Evolutionary conservation across 805 yeast species (phyloP).

Genomic region (Candida adriatica): DNA sequence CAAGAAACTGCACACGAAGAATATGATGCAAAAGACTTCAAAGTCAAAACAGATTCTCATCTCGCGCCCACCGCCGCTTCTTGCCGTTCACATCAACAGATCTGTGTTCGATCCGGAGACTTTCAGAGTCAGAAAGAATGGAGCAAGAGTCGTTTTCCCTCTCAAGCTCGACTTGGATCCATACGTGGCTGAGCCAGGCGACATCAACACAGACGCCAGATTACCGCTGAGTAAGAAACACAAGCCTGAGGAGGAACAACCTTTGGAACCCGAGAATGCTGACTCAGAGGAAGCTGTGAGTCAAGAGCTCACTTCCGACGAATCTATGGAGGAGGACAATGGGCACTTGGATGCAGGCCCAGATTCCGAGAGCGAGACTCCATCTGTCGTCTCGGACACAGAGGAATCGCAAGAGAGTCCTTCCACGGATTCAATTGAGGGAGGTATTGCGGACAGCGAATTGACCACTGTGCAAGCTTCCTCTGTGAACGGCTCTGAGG

Average conservation of each 20-base stretch:
- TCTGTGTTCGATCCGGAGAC: slow-evolving; percentile 88
- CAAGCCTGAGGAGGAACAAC: slow-evolving; percentile 12
- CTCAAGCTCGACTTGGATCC: slow-evolving; percentile 56
- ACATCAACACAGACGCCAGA: slow-evolving; percentile 76
- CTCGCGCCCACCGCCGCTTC: slow-evolving; percentile 74
- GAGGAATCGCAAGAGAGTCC: no score
- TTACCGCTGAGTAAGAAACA: slow-evolving; percentile 54
- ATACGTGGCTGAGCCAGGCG: slow-evolving; percentile 62
- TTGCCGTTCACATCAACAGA: slow-evolving; percentile 84
- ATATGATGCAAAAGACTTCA: slow-evolving; percentile 64
- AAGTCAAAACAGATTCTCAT: slow-evolving; percentile 81
- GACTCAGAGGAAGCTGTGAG: neutral
- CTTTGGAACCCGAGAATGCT: slow-evolving; percentile 6
- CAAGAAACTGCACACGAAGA: slow-evolving; percentile 64
- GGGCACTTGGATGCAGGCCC: neutral
- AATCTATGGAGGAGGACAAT: neutral
- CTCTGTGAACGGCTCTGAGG: neutral
- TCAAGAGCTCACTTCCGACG: neutral
- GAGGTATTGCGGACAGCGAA: no score
- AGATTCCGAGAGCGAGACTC: slow-evolving; percentile 4
- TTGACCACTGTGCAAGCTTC: no score
- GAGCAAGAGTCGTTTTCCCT: slow-evolving; percentile 77
- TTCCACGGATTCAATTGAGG: no score
- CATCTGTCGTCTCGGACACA: slow-evolving; percentile 1
- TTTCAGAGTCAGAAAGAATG: slow-evolving; percentile 76